Evolutionary conservation across 2,329 filamentous ascomycete genomes (phyloP).

Genomic region (Cryphonectria carpinicola): DNA sequence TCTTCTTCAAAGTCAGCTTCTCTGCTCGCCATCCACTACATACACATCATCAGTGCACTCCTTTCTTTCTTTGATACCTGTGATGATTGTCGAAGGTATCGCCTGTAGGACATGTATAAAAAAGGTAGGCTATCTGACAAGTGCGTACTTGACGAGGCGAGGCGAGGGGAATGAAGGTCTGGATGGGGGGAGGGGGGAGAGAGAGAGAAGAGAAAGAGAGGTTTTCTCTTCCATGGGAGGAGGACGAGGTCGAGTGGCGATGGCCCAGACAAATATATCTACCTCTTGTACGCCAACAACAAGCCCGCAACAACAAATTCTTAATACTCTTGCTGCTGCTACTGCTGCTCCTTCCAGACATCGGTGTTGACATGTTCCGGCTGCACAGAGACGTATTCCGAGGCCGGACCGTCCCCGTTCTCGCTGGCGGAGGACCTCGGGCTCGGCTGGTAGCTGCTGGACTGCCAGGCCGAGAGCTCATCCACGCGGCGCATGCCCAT

Average conservation of each 20-base stretch:
- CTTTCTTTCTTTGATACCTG: conserved; percentile 3
- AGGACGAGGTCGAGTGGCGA: not conserved
- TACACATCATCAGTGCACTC: not conserved
- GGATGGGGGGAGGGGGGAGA: too few species aligned
- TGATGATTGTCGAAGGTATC: not conserved
- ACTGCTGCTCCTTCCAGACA: conserved; percentile 50
- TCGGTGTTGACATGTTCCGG: conserved; percentile 48
- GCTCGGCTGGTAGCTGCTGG: conserved; percentile 34
- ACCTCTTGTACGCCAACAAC: not conserved
- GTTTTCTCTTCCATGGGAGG: not conserved
- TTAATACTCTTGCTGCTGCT: not conserved
- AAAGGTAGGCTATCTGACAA: not conserved
- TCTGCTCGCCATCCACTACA: conserved; percentile 1
- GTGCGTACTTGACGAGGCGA: not conserved
- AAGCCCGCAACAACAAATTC: not conserved
- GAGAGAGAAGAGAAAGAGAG: not conserved
- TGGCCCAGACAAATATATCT: not conserved
- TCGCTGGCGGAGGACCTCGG: conserved; percentile 37
- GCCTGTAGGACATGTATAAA: not conserved
- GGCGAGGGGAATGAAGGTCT: too few species aligned
- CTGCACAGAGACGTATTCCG: conserved; percentile 58
- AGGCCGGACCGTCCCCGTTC: conserved; percentile 34
- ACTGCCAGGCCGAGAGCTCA: conserved; percentile 59
- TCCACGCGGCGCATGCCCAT: conserved; percentile 74
- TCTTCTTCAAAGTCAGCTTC: not conserved